Conservation (phyloP, 164 flowering plant genomes). For the Berberis thunbergii region DNA sequence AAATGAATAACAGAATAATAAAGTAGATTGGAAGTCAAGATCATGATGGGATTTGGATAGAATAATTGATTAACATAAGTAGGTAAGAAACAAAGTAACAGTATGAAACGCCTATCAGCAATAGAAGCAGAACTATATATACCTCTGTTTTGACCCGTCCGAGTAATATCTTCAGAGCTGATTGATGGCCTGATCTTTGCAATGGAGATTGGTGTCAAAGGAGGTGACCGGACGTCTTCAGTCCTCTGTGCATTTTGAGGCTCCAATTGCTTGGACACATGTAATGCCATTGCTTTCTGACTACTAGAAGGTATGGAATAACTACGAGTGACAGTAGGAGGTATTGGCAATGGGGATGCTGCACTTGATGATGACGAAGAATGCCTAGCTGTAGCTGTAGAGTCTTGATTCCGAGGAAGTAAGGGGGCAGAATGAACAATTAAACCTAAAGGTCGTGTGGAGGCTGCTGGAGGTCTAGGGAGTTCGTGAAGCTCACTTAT, state of each 20-base stretch:
- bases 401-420: constrained; percentile 31
- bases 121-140: constrained; percentile 7
- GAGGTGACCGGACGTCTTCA: constrained; percentile 59
- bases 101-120: not conserved
- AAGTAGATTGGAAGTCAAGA: not conserved
- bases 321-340: constrained; percentile 67
- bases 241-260: constrained; percentile 23
- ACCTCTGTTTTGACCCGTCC: constrained; percentile 49
- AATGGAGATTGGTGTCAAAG: constrained; percentile 68
- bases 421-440: constrained; percentile 68
- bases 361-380: constrained; percentile 25
- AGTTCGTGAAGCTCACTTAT: constrained; percentile 96
- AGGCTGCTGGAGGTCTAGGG: constrained; percentile 65
- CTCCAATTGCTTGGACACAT: constrained; percentile 35
- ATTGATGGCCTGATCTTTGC: constrained; percentile 27
- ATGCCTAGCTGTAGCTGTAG: constrained; percentile 22
- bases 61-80: not conserved
- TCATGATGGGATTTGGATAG: no score
- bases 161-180: constrained; percentile 26
- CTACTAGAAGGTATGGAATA: constrained; percentile 80
- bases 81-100: not conserved
- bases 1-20: not conserved
- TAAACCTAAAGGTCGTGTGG: constrained; percentile 24
- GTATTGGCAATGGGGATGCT: constrained; percentile 65
- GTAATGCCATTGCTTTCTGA: constrained; percentile 47